Base-by-base conservation (phyloP, 2,329 filamentous ascomycete species). In the Calonectria crousiana region DNA sequence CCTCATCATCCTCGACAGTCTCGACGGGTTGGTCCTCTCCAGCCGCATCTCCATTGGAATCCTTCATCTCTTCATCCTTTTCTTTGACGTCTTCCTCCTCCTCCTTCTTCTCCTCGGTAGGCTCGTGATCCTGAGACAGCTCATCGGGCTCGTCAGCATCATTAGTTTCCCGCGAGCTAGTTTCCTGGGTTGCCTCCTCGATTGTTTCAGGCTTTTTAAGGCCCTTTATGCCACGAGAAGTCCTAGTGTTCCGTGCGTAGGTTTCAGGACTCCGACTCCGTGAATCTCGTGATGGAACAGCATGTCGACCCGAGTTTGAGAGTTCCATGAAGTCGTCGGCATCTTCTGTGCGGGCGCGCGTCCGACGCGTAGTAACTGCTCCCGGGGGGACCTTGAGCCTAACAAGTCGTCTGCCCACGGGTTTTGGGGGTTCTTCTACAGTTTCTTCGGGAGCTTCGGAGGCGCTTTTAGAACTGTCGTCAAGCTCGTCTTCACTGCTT, bases 251-350 rank as follows among this genome's bases (percentile, higher is more conserved):
- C 34, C 87, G 86, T 18, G 83, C 80, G 23, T 86, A 80, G 4
- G 87, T 81, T 75, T 93, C 91, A 0, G 91, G 91, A 74, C 90
- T 92, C 77, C 85, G 87, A 77, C 90, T 92, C 69, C 85, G 86
- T 34, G 90, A 90, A 52, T 88, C 88, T 23, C 85, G 85, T 49
- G 89, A 86, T 2, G 86, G 81, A 51, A 86, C 86, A 26, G 87
- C 88, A 76, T 93, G 91, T 71, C 86, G 88, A n/a, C 91, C 92
- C 10, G 91, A 93, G 77, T 87, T 90, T 8, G 91, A 90, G 18
- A 93, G 84, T 78, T 92, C 90, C 6, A 92, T 82, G 9, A 92
- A 87, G 6, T 88, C 85, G 53, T 91, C 89, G 0, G 86, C 85
- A 60, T 92, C 90, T 56, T 89, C 90, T 4, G 90, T 91, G 69